A percentile compares a stretch with the other conserved stretches of the same genome.
Evolutionary conservation across 805 yeast genomes (phyloP).

Genomic region (Cyberlindnera euphorbiiphila): DNA sequence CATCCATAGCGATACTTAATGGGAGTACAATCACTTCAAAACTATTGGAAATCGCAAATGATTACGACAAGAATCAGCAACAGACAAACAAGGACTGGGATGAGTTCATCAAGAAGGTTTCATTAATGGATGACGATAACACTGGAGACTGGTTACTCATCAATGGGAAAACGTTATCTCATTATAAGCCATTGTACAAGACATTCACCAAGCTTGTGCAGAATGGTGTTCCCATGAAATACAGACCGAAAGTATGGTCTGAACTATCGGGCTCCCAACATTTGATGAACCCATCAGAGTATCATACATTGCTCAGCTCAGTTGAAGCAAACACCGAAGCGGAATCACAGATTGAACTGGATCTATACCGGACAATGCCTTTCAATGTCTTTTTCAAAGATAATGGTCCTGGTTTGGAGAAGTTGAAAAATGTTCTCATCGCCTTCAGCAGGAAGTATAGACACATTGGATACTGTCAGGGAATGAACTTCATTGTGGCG

Average conservation of each 20-base stretch:
- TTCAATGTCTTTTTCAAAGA: constrained; percentile 47
- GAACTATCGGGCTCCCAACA: constrained; percentile 50
- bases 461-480: constrained; percentile 53
- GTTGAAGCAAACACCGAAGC: constrained; percentile 30
- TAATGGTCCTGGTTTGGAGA: constrained; percentile 51
- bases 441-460: constrained; percentile 48
- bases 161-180: constrained; percentile 35
- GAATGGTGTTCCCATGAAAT: constrained; percentile 46
- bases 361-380: constrained; percentile 53
- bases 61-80: constrained; percentile 41
- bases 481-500: constrained; percentile 58
- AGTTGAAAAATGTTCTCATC: constrained; percentile 42
- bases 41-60: constrained; percentile 31
- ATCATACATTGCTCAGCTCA: constrained; percentile 30
- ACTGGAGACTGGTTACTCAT: constrained; percentile 36
- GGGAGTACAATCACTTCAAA: constrained; percentile 16
- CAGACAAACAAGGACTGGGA: constrained; percentile 44
- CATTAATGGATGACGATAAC: constrained; percentile 24
- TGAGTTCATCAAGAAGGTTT: constrained; percentile 35
- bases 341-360: constrained; percentile 47
- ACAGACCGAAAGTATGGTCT: constrained; percentile 47
- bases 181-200: constrained; percentile 24
- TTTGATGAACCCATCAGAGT: constrained; percentile 44
- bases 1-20: neutral
- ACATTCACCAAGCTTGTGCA: constrained; percentile 35